phyloP scores from a whole-genome alignment of 164 flowering plant species.

The Berberis thunbergii region DNA sequence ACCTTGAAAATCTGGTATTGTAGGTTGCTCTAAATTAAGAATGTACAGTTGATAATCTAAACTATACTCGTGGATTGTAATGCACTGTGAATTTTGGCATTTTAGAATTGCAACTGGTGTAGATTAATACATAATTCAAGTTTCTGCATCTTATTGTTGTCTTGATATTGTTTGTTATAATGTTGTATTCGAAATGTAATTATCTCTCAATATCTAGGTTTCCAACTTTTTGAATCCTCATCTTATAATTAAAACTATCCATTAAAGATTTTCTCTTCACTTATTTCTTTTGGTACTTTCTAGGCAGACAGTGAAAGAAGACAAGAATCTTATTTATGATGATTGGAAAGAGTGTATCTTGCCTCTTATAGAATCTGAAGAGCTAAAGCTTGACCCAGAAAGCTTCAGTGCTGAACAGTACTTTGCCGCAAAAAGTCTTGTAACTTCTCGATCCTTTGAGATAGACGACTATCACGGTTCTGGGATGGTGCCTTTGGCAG shows the following conservation, averaged over 20 bases:
- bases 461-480: conserved; percentile 84
- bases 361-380: conserved; percentile 43
- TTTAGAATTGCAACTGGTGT: too few species aligned
- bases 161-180: too few species aligned
- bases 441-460: conserved; percentile 78
- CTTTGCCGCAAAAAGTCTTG: conserved; percentile 73
- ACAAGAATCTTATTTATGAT: conserved; percentile 54
- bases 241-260: not conserved
- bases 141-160: too few species aligned
- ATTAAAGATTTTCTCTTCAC: not conserved
- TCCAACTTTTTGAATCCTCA: not conserved
- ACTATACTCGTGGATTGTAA: too few species aligned
- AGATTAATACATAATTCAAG: too few species aligned
- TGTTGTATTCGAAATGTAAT: conserved; percentile 27
- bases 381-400: conserved; percentile 28
- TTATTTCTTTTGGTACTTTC: conserved; percentile 15
- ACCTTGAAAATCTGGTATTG: too few species aligned
- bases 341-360: conserved; percentile 63
- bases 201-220: not conserved
- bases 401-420: conserved; percentile 63
- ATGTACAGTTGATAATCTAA: too few species aligned
- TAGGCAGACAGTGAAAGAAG: conserved; percentile 84
- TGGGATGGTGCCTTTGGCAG: conserved; percentile 98
- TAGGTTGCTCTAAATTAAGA: too few species aligned
- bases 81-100: too few species aligned